Base-by-base conservation (phyloP, 2,329 filamentous ascomycete species). In the Pseudocercospora fuligena region DNA sequence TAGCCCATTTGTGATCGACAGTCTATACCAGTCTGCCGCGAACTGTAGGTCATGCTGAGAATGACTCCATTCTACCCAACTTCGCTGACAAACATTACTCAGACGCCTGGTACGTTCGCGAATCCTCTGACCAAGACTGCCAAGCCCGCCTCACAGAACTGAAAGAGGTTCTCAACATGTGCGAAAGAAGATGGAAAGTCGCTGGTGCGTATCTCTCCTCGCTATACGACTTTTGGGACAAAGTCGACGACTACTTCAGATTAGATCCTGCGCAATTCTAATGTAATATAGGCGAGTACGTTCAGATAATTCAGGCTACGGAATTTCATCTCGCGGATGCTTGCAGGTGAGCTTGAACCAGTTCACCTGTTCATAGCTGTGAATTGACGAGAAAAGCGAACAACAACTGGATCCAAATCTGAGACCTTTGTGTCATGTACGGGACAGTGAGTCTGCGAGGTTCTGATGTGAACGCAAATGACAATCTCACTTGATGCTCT, bases 21-120 rank as follows among this genome's bases (percentile, higher is more conserved):
- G 73, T 58, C 36, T 80, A n/a, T 80, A 80, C 66, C 72, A 77
- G 60, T 75, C 74, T 5, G 76, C 77, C 16, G 73, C 76, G 14
- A 79, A 74, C 36, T 78, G 73, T 70, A 70, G 66, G 67, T 64
- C n/a, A 19, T 11, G 31, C 14, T 23, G 1, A 23, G 11, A 2
- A 4, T 9, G 14, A 36, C 12, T 54, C 5, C 12, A 33, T 5
- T 4, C 29, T 40, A 16, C 23, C 23, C 4, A 31, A 54, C 23
- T 54, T 27, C 56, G 49, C 33, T 61, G 25, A 64, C 14, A 3
- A 23, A 1, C 14, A 12, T 40, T 36, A 14, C 16, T 27, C 46
- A 71, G 69, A 73, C 64, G 72, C 71, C 1, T 79, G 77, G 76
- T 73, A 77, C 53, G 72, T 75, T 12, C 67, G 75, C 21, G 77